Percentiles rank a stretch among this genome's conserved stretches.
These are phyloP conservation scores for Suhomyces wounanorum DNA, from an alignment of 1,139 yeast species.

Conservation along the genomic window DNA sequence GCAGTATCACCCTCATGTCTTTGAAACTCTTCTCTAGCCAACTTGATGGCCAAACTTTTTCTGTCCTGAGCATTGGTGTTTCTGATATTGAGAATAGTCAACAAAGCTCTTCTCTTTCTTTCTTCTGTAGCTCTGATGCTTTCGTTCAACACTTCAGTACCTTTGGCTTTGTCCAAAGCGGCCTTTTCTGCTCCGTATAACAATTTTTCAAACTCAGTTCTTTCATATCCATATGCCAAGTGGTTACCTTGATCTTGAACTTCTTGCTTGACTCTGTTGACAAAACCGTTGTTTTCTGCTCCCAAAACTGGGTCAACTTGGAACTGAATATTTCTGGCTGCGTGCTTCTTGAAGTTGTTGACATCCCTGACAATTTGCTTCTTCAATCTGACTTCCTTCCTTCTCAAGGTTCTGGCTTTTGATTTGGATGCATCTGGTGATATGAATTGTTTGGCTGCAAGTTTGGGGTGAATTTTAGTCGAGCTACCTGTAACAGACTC, in stretches of 20 bases:
- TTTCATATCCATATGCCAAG: slow-evolving; percentile 59
- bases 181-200: slow-evolving; percentile 71
- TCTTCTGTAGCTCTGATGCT: slow-evolving; percentile 50
- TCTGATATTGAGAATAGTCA: slow-evolving; percentile 71
- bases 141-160: slow-evolving; percentile 46
- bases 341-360: slow-evolving; percentile 46
- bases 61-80: slow-evolving; percentile 66
- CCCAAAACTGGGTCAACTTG: slow-evolving; percentile 80
- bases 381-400: slow-evolving; percentile 45
- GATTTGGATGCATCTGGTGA: slow-evolving; percentile 31
- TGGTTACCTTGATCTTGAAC: slow-evolving; percentile 58
- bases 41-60: slow-evolving; percentile 56
- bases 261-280: slow-evolving; percentile 66
- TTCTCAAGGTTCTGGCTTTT: slow-evolving; percentile 38
- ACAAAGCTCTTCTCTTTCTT: slow-evolving; percentile 66
- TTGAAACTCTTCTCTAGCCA: slow-evolving; percentile 79
- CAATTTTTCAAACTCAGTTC: slow-evolving; percentile 71
- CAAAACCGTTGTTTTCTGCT: slow-evolving; percentile 62
- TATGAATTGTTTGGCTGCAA: slow-evolving; percentile 37
- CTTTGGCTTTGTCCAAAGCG: slow-evolving; percentile 32
- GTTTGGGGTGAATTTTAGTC: slow-evolving; percentile 25
- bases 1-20: slow-evolving; percentile 91
- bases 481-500: slow-evolving; percentile 13
- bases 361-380: slow-evolving; percentile 48
- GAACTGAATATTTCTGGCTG: slow-evolving; percentile 33